phyloP scores from a whole-genome alignment of 495 filamentous ascomycete species.

The Physcia stellaris region DNA sequence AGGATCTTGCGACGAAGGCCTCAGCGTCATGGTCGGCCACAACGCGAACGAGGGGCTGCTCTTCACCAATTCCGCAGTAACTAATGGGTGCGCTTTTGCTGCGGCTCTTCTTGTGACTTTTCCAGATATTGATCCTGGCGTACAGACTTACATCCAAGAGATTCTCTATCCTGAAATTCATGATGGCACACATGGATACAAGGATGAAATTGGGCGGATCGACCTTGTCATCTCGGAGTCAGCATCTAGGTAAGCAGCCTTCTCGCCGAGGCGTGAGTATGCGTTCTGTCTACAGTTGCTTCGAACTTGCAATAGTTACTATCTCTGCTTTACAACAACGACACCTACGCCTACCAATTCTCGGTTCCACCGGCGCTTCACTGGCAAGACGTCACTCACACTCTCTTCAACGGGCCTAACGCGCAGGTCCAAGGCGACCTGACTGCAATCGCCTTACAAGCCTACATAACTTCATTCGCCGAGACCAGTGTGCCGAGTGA shows the following conservation, averaged over 20 bases:
- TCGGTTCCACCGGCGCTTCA: slow-evolving; percentile 43
- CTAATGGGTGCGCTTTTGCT: slow-evolving; percentile 19
- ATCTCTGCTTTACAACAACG: too few species aligned
- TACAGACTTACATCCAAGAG: slow-evolving; percentile 22
- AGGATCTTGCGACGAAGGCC: slow-evolving; percentile 37
- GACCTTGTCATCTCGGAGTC: slow-evolving; percentile 24
- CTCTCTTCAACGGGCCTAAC: slow-evolving; percentile 38
- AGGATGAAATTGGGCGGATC: slow-evolving; percentile 22
- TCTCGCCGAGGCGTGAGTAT: too few species aligned
- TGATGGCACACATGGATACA: slow-evolving; percentile 28
- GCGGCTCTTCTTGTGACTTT: slow-evolving; percentile 15
- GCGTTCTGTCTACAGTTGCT: too few species aligned
- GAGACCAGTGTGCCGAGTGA: slow-evolving; percentile 31
- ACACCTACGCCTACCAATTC: slow-evolving; percentile 49
- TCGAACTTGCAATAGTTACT: too few species aligned
- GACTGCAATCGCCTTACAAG: slow-evolving; percentile 41
- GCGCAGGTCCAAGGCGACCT: slow-evolving; percentile 25
- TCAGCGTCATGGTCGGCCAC: slow-evolving; percentile 44
- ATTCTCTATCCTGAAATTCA: slow-evolving; percentile 27
- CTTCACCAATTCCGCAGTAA: slow-evolving; percentile 28
- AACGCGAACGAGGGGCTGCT: slow-evolving; percentile 40
- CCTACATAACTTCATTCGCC: slow-evolving; percentile 46
- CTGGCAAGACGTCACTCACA: slow-evolving; percentile 38
- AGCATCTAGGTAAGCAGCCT: slow-evolving; percentile 22
- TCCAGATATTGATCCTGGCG: slow-evolving; percentile 15